These are phyloP conservation scores for Trichoderma simmonsii DNA, from an alignment of 2,329 filamentous ascomycete species.

Conservation along the genomic window DNA sequence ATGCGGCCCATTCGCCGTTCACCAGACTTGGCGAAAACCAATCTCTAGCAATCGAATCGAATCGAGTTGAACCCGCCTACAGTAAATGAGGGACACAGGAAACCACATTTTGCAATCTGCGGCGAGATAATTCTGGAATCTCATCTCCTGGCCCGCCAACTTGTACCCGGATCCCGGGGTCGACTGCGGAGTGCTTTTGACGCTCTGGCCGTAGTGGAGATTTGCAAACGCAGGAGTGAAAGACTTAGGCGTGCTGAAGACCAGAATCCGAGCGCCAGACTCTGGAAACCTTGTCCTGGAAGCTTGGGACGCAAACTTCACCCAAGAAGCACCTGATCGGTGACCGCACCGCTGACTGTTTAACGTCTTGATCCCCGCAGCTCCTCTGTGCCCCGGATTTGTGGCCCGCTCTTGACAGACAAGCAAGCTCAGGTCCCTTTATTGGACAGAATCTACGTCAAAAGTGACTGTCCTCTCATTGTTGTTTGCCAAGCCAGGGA, in stretches of 20 bases:
- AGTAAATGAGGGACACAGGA: not conserved
- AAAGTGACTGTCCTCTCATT: not conserved
- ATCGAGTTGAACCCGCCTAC: not conserved
- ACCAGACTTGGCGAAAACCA: not conserved
- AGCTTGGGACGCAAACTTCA: conserved; percentile 7
- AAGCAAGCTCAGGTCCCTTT: not conserved
- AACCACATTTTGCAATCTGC: not conserved
- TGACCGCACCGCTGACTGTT: not conserved
- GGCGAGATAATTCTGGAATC: not conserved
- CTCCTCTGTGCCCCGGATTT: conserved; percentile 12
- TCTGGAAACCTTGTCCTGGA: not conserved
- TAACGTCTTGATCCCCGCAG: not conserved
- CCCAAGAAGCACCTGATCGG: conserved; percentile 2
- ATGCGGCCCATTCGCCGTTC: not conserved
- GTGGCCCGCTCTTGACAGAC: conserved; percentile 4
- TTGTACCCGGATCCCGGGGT: not conserved
- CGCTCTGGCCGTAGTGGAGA: conserved; percentile 9
- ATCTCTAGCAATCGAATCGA: not conserved
- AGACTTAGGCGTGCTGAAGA: not conserved
- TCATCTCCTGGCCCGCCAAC: not conserved
- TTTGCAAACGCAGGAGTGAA: conserved; percentile 11
- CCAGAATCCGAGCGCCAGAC: not conserved
- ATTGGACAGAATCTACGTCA: not conserved
- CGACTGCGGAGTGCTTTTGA: conserved; percentile 1
- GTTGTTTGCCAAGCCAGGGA: conserved; percentile 30